Conservation (phyloP, 108 stramenopile genomes). For the Fragilaria radians region DNA sequence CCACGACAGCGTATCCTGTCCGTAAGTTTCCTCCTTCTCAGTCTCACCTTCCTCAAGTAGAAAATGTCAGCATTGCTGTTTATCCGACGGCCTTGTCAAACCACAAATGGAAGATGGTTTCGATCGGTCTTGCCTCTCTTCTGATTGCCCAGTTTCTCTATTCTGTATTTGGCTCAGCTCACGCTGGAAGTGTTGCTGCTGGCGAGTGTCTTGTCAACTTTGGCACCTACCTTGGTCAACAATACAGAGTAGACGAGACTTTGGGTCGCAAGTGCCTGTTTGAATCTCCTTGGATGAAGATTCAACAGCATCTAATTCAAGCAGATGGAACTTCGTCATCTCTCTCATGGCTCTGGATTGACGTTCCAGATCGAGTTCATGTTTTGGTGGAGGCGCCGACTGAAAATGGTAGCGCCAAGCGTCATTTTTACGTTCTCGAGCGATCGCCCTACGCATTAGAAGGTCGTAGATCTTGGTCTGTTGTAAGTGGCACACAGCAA, state of each 20-base stretch:
- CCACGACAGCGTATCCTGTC: not conserved
- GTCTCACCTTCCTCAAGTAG: not conserved
- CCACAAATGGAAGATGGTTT: not conserved
- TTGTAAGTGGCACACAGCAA: slow-evolving; percentile 40
- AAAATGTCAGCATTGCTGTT: not conserved
- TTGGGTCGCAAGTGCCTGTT: slow-evolving; percentile 19
- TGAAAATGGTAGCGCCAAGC: not conserved
- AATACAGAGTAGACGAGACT: not conserved
- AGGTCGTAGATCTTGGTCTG: slow-evolving; percentile 15
- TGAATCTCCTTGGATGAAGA: slow-evolving; percentile 12
- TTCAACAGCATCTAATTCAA: not conserved
- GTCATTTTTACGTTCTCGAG: slow-evolving; percentile 23
- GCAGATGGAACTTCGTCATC: not conserved
- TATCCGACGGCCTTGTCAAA: not conserved
- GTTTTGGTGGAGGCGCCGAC: slow-evolving; percentile 28
- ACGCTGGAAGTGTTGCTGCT: not conserved
- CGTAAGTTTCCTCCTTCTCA: not conserved
- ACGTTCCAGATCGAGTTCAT: slow-evolving; percentile 46
- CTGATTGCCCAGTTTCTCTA: not conserved
- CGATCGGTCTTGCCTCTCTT: not conserved
- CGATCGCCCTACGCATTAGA: slow-evolving; percentile 31
- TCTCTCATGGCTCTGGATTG: slow-evolving; percentile 42
- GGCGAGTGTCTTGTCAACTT: not conserved
- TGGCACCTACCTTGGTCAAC: slow-evolving; percentile 1
- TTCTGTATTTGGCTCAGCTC: not conserved